Percentiles rank a stretch among this genome's conserved stretches.
Evolutionary conservation across 768 basidiomycete genomes (phyloP).

Genomic region (Leucocoprinus leucothites): DNA sequence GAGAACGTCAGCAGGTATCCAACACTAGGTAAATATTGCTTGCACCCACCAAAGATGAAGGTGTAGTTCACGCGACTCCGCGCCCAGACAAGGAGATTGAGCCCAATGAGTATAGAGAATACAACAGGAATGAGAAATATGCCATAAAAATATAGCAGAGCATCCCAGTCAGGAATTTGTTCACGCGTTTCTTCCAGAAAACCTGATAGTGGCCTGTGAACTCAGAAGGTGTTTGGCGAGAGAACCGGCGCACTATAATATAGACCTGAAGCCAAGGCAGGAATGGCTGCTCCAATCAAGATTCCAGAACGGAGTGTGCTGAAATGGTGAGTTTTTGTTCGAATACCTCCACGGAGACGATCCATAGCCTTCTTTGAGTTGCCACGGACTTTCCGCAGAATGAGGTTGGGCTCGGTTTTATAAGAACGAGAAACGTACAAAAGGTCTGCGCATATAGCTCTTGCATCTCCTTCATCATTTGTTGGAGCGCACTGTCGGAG

Average conservation of each 20-base stretch:
- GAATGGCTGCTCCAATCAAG: conserved; percentile 67
- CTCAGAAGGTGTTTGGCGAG: background rate
- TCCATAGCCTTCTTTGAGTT: conserved; percentile 75
- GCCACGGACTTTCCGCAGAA: conserved; percentile 44
- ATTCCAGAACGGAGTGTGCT: conserved; percentile 76
- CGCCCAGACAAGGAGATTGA: conserved; percentile 83
- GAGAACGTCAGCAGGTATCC: background rate
- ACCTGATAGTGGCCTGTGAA: conserved; percentile 46
- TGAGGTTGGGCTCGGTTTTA: background rate
- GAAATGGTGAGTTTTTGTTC: conserved; percentile 59
- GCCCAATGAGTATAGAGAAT: conserved; percentile 72
- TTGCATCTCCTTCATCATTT: conserved; percentile 76
- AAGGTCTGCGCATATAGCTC: conserved; percentile 74
- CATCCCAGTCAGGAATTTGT: conserved; percentile 66
- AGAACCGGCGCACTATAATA: conserved; percentile 43
- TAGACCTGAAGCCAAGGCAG: conserved; percentile 63
- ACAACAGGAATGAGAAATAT: conserved; percentile 70
- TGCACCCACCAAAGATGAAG: conserved; percentile 77
- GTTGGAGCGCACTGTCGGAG: conserved; percentile 54
- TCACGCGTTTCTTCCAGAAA: conserved; percentile 36
- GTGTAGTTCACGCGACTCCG: conserved; percentile 81
- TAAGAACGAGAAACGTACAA: conserved; percentile 41
- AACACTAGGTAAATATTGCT: background rate
- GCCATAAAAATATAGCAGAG: conserved; percentile 76
- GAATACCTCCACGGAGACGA: conserved; percentile 54